Conservation (phyloP, 371 early-diverging fungal species). For the Mucor sp. region DNA sequence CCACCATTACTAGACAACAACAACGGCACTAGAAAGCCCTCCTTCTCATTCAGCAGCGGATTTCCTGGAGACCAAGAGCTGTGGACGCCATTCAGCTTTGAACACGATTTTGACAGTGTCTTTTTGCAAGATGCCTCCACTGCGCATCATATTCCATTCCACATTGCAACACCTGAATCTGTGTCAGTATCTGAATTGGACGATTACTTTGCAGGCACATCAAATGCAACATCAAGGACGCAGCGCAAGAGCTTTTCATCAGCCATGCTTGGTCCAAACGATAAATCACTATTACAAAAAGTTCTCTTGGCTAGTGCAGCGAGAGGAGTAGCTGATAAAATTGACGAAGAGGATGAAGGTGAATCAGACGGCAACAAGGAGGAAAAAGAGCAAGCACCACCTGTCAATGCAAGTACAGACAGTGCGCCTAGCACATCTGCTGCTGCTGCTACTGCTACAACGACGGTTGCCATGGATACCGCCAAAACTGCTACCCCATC, state of each 20-base stretch:
- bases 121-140: slow-evolving; percentile 36
- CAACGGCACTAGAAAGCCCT: slow-evolving; percentile 15
- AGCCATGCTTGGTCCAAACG: slow-evolving; percentile 24
- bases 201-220: slow-evolving; percentile 36
- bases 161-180: slow-evolving; percentile 52
- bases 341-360: slow-evolving; percentile 16
- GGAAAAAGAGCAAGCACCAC: neutral
- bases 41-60: slow-evolving; percentile 29
- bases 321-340: slow-evolving; percentile 30
- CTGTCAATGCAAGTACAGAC: neutral
- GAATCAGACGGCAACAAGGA: neutral
- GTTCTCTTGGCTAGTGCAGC: slow-evolving; percentile 34
- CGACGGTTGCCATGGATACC: no score
- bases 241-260: slow-evolving; percentile 28
- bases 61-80: slow-evolving; percentile 43
- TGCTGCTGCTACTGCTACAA: no score
- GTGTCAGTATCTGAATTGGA: slow-evolving; percentile 51
- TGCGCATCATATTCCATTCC: slow-evolving; percentile 28
- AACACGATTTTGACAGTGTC: slow-evolving; percentile 49
- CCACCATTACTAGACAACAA: slow-evolving; percentile 2
- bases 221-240: slow-evolving; percentile 4
- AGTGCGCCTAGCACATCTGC: neutral
- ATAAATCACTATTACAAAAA: slow-evolving; percentile 40
- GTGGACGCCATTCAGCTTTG: slow-evolving; percentile 48
- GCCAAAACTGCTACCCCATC: neutral